A percentile compares a stretch with the other conserved stretches of the same genome.
phyloP scores from a whole-genome alignment of 179 eudicot species.

The Silene coronaria region DNA sequence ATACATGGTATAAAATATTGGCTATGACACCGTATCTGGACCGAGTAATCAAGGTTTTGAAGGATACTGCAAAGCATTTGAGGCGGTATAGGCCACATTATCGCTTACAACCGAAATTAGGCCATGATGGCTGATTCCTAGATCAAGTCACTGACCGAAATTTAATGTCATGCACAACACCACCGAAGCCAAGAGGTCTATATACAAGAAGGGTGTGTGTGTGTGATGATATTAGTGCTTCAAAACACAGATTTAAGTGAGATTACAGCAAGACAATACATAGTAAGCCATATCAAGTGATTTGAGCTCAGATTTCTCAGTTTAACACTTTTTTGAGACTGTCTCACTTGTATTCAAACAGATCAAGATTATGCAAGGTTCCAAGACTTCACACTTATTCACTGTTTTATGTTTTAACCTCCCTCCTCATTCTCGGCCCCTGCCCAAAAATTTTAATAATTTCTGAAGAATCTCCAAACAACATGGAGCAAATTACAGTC shows the following conservation, averaged over 20 bases:
- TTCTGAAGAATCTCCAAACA: not conserved
- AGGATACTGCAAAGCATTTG: no score
- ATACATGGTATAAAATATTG: no score
- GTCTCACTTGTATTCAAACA: not conserved
- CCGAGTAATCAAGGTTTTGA: no score
- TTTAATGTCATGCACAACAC: not conserved
- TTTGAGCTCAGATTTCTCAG: not conserved
- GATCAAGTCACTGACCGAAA: not conserved
- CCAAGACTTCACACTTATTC: not conserved
- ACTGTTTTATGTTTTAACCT: not conserved
- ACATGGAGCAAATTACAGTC: not conserved
- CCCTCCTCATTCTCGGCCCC: not conserved
- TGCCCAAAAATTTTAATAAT: not conserved
- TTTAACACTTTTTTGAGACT: not conserved
- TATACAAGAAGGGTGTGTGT: not conserved
- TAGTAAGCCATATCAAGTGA: not conserved
- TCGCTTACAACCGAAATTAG: no score
- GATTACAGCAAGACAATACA: not conserved
- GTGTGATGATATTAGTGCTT: conserved; percentile 1
- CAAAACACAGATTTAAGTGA: conserved; percentile 1
- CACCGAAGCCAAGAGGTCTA: conserved; percentile 1
- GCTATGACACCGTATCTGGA: no score
- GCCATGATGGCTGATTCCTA: not conserved
- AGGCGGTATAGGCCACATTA: no score
- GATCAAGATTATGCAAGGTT: not conserved